These are phyloP conservation scores for Penicillium odoratum DNA, from an alignment of 495 filamentous ascomycete genomes.

Conservation along the genomic window DNA sequence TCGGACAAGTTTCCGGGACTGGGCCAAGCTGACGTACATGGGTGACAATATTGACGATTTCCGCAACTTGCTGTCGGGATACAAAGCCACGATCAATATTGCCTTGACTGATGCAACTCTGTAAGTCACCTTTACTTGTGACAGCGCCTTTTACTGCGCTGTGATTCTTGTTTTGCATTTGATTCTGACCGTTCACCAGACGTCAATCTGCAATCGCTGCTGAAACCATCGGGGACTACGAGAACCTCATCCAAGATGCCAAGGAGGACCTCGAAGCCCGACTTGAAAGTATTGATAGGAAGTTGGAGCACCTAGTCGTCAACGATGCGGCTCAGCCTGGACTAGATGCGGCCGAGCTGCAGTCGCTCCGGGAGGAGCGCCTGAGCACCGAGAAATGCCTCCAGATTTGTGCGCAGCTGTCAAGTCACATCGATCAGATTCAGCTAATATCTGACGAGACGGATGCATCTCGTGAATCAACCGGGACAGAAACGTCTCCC, in stretches of 20 bases:
- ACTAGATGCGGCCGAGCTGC: constrained; percentile 31
- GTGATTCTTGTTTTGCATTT: neutral
- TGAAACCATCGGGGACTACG: constrained; percentile 32
- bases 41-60: constrained; percentile 34
- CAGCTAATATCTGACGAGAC: constrained; percentile 17
- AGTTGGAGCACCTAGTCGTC: constrained; percentile 25
- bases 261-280: constrained; percentile 40
- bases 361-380: constrained; percentile 38
- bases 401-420: constrained; percentile 40
- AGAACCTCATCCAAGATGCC: constrained; percentile 36
- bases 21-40: constrained; percentile 31
- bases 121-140: constrained; percentile 26
- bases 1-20: constrained; percentile 30
- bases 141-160: neutral
- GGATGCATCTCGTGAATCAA: constrained; percentile 10
- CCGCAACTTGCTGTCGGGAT: constrained; percentile 32
- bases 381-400: constrained; percentile 45
- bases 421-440: constrained; percentile 36
- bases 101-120: constrained; percentile 39
- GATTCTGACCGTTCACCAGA: constrained; percentile 15
- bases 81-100: constrained; percentile 44
- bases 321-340: constrained; percentile 13
- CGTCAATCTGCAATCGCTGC: constrained; percentile 29
- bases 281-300: constrained; percentile 38
- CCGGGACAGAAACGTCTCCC: constrained; percentile 17